Evolutionary conservation across 805 yeast genomes (phyloP), one percentile per base, ranked within the genome.

Genomic region (Metahyphopichia silvanorum): DNA sequence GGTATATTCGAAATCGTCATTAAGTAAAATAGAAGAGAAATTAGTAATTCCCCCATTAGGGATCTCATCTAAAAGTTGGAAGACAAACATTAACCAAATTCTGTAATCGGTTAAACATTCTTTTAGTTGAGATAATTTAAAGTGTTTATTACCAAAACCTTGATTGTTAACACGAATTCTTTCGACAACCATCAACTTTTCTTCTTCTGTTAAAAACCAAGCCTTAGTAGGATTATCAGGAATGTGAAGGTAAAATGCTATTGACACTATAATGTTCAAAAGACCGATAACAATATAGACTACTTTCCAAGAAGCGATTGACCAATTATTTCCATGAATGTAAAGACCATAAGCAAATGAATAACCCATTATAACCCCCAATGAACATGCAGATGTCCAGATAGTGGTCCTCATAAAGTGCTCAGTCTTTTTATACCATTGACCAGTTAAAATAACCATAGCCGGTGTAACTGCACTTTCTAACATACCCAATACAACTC

Each of bases 241-340:
- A 8, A 82, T 48, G 51, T 74, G 75, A 33, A 74, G 40, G 27
- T 54, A 53, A 37, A 77, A 62, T 7, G 68, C 33, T 7, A 71
- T 32, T 5, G 83, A 84, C 11, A 76, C 45, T 8, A 70, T 47
- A 6, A 79, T 53, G 2, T 86, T 79, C 35, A 77, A 64, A 6
- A 66, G 50, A 11, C 93, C 94, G 25, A 75, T 69, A 19, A 80
- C 62, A 30, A 83, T 57, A 49, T 71, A 83, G 3, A 79, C 51
- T 10, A 76, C 51, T 47, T 73, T 77, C 89, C 89, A 84, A 3
- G 80, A 64, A 3, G 55, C 63, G 4, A 77, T 54, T 17, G 62
- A 32, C 50, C 66, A 74, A 9, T 51, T 58, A 43, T 71, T 61
- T 8, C 38, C 38, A n/a, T n/a, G n/a, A n/a, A n/a, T n/a, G 38